phyloP scores from a whole-genome alignment of 164 flowering plant species.

The Liquidambar formosana region DNA sequence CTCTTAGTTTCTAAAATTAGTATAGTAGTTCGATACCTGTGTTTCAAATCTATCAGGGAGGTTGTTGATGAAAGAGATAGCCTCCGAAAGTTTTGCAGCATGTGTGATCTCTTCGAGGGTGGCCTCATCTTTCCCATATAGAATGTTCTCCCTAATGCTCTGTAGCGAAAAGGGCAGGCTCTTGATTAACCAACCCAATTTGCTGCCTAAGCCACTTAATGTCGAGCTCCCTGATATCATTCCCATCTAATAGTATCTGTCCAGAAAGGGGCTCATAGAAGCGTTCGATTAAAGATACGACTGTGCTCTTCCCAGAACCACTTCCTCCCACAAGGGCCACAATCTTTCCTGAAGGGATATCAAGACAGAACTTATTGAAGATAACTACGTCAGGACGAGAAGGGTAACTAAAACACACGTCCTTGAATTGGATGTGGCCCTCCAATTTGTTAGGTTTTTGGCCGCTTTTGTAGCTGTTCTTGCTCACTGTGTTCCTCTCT shows the following conservation, averaged over 20 bases:
- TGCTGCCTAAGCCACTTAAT: slow-evolving; percentile 87
- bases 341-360: slow-evolving; percentile 84
- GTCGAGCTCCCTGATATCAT: slow-evolving; percentile 61
- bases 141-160: slow-evolving; percentile 84
- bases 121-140: slow-evolving; percentile 90
- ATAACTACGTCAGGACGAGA: slow-evolving; percentile 85
- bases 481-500: slow-evolving; percentile 65
- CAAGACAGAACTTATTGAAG: slow-evolving; percentile 58
- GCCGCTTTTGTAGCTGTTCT: slow-evolving; percentile 47
- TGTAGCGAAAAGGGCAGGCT: slow-evolving; percentile 97
- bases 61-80: slow-evolving; percentile 79
- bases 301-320: slow-evolving; percentile 98
- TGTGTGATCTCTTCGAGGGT: slow-evolving; percentile 77
- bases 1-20: not conserved
- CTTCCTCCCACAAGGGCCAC: slow-evolving; percentile 97
- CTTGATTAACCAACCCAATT: slow-evolving; percentile 95
- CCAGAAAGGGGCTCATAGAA: slow-evolving; percentile 92
- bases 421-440: slow-evolving; percentile 74
- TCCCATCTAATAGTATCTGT: slow-evolving; percentile 64
- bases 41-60: slow-evolving; percentile 94
- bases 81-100: slow-evolving; percentile 94
- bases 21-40: slow-evolving; percentile 49
- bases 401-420: slow-evolving; percentile 81
- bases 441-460: slow-evolving; percentile 52
- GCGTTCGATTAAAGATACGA: slow-evolving; percentile 86